These are phyloP conservation scores for Phalaenopsis hybrid DNA, from an alignment of 116 monocot species.

Conservation along the genomic window DNA sequence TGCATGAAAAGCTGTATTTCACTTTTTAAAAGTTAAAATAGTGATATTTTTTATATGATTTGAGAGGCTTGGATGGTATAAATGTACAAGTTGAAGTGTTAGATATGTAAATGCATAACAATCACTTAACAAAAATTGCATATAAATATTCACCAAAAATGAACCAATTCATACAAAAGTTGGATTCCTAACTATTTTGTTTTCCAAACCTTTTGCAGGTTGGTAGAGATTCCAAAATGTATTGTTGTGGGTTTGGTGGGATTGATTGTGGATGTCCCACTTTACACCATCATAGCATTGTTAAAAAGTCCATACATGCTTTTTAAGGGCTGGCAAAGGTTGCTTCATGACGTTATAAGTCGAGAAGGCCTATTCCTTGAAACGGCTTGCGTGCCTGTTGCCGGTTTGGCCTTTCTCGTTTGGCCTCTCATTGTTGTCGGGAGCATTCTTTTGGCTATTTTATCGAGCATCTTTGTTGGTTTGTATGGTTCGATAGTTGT, in stretches of 20 bases:
- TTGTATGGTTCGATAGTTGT: constrained; percentile 80
- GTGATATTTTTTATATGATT: no score
- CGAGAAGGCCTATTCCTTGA: constrained; percentile 83
- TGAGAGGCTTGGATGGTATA: no score
- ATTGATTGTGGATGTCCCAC: constrained; percentile 66
- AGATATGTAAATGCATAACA: no score
- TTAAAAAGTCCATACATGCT: constrained; percentile 95
- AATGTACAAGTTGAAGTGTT: no score
- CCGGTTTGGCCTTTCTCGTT: constrained; percentile 72
- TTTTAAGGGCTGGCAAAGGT: constrained; percentile 92
- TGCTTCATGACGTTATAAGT: constrained; percentile 73
- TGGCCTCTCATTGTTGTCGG: constrained; percentile 86
- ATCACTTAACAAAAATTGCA: no score
- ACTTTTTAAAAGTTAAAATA: no score
- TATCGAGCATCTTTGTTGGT: constrained; percentile 79
- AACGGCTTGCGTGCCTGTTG: constrained; percentile 79
- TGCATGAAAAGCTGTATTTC: no score
- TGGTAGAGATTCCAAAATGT: constrained; percentile 67
- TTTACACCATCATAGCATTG: constrained; percentile 77
- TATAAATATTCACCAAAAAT: no score
- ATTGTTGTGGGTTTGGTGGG: constrained; percentile 66
- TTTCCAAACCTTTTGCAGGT: constrained; percentile 32
- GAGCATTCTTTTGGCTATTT: constrained; percentile 53
- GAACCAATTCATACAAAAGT: background rate
- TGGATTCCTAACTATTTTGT: background rate